A percentile compares a stretch with the other conserved stretches of the same genome.
These are phyloP conservation scores for Globisporangium echinulatum DNA, from an alignment of 352 stramenopile genomes.

Conservation along the genomic window DNA sequence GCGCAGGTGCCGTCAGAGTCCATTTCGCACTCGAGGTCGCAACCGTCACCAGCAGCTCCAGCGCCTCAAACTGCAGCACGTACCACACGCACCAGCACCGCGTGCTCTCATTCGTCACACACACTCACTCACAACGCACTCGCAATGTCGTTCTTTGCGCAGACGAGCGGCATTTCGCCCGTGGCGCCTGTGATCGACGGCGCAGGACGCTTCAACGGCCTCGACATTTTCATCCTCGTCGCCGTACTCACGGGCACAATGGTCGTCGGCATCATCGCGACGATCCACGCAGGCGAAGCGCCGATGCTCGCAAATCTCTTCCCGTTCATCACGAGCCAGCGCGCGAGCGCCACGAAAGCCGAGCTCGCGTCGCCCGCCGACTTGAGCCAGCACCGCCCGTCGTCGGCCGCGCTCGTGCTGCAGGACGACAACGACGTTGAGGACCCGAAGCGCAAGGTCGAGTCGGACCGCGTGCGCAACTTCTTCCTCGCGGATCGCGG, in stretches of 20 bases:
- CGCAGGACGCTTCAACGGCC: slow-evolving; percentile 8
- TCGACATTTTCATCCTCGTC: slow-evolving; percentile 16
- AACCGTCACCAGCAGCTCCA: too few species aligned
- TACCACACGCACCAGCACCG: too few species aligned
- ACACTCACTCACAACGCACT: too few species aligned
- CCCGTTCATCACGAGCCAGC: slow-evolving; percentile 7
- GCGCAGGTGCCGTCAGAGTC: too few species aligned
- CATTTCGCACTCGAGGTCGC: too few species aligned
- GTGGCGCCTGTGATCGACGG: slow-evolving; percentile 7
- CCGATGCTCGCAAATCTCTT: slow-evolving; percentile 9
- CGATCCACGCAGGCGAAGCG: slow-evolving; percentile 16
- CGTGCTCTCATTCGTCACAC: too few species aligned
- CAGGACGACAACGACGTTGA: slow-evolving; percentile 14
- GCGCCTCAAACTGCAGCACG: too few species aligned
- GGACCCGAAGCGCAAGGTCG: slow-evolving; percentile 22
- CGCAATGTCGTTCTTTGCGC: background rate
- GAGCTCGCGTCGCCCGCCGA: slow-evolving; percentile 5
- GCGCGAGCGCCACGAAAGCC: background rate
- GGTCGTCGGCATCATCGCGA: slow-evolving; percentile 15
- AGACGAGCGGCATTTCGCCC: slow-evolving; percentile 5
- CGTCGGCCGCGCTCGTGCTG: slow-evolving; percentile 19
- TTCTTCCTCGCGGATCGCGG: slow-evolving; percentile 62
- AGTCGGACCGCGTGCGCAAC: slow-evolving; percentile 27
- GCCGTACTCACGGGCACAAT: slow-evolving; percentile 13
- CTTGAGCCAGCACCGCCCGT: slow-evolving; percentile 8